phyloP scores from a whole-genome alignment of 768 basidiomycete genomes.

The Crepidotus variabilis region DNA sequence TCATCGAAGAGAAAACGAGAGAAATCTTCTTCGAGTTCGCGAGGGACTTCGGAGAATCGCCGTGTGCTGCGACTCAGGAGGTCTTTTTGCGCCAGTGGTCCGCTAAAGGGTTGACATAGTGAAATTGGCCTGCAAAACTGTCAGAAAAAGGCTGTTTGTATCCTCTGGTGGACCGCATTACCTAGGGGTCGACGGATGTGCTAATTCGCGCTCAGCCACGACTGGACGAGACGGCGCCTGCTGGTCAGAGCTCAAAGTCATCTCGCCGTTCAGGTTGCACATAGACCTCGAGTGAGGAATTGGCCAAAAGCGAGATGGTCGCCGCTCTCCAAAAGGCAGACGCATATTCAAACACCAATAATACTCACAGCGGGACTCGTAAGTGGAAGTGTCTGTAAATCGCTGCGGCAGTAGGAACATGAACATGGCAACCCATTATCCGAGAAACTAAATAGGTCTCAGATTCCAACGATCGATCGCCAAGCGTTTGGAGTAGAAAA shows the following conservation, averaged over 20 bases:
- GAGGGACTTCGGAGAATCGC: not conserved
- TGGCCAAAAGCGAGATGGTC: conserved; percentile 2
- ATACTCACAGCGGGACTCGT: not conserved
- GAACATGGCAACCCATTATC: not conserved
- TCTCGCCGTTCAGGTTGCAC: not conserved
- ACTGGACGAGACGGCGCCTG: not conserved
- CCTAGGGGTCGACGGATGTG: not conserved
- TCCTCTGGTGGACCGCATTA: not conserved
- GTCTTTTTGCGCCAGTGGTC: not conserved
- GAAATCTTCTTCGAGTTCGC: not conserved
- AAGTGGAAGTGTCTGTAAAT: not conserved
- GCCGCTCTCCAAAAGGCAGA: not conserved
- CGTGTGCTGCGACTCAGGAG: not conserved
- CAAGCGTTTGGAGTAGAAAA: not conserved
- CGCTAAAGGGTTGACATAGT: not conserved
- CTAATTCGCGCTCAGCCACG: not conserved
- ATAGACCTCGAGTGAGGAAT: conserved; percentile 6
- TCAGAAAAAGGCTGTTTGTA: not conserved
- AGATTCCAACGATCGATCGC: not conserved
- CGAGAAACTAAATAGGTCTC: not conserved
- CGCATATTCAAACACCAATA: not conserved
- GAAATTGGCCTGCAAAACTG: not conserved
- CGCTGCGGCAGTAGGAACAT: not conserved
- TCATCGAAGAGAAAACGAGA: not conserved
- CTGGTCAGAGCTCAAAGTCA: not conserved